phyloP scores from a whole-genome alignment of 108 stramenopile species.

The Cyclostephanos tholiformis region DNA sequence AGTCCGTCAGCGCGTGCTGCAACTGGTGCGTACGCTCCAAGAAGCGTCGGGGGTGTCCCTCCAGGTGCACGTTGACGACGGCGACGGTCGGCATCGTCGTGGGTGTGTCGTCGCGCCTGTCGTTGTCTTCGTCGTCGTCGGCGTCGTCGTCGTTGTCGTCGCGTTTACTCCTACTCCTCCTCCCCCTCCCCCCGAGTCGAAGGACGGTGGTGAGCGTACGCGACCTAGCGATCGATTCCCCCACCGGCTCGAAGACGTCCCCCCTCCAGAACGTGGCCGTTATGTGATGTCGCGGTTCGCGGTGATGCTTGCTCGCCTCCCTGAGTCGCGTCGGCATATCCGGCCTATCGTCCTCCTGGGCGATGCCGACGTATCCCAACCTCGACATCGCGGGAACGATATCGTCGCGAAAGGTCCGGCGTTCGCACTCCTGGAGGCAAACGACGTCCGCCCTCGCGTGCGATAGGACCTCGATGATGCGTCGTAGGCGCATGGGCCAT shows the following conservation, averaged over 20 bases:
- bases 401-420: conserved; percentile 33
- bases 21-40: conserved; percentile 48
- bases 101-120: neutral
- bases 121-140: neutral
- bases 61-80: conserved; percentile 58
- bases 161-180: conserved; percentile 12
- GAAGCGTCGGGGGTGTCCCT: conserved; percentile 52
- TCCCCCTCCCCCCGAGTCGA: neutral
- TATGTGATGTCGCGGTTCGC: conserved; percentile 44
- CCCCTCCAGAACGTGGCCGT: conserved; percentile 57
- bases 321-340: conserved; percentile 24
- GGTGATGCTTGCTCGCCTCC: conserved; percentile 36
- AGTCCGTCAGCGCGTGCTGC: conserved; percentile 52
- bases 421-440: conserved; percentile 57
- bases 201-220: conserved; percentile 43
- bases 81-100: conserved; percentile 32
- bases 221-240: conserved; percentile 22
- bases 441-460: conserved; percentile 44
- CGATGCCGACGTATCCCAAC: conserved; percentile 49
- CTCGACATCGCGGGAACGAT: conserved; percentile 35
- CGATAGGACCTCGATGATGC: conserved; percentile 45
- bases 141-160: neutral
- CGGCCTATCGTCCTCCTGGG: conserved; percentile 40
- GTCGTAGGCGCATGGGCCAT: conserved; percentile 39
- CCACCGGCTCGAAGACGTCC: conserved; percentile 31